phyloP scores from a whole-genome alignment of 768 basidiomycete species.

The Paxillus rubicundulus region DNA sequence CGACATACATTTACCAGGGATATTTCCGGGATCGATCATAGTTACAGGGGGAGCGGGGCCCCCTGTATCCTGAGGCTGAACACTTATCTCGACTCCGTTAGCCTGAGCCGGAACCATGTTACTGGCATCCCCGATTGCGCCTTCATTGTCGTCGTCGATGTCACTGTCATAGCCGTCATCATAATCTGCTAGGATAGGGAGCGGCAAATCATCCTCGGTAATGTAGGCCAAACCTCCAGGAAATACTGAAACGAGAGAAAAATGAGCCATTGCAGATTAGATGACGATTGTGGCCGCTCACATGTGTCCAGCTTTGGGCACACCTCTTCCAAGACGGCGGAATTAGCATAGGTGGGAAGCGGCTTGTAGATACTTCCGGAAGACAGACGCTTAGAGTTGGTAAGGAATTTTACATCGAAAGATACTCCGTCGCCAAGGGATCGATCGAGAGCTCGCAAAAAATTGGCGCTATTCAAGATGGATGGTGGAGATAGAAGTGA shows the following conservation, averaged over 20 bases:
- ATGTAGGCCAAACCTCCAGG: background rate
- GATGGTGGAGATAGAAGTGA: background rate
- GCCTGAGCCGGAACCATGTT: background rate
- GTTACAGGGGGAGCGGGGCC: background rate
- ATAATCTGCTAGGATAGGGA: constrained; percentile 2
- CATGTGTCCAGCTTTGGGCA: background rate
- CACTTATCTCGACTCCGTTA: background rate
- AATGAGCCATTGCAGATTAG: background rate
- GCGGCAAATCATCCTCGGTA: background rate
- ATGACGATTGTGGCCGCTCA: background rate
- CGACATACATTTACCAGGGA: background rate
- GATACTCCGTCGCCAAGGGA: constrained; percentile 3
- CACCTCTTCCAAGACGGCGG: background rate
- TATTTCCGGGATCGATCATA: too few relatives aligned
- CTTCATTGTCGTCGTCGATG: constrained; percentile 21
- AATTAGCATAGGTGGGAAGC: background rate
- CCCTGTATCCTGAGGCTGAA: background rate
- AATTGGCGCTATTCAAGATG: background rate
- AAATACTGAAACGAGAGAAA: background rate
- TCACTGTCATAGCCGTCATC: constrained; percentile 27
- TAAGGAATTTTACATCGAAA: constrained; percentile 3
- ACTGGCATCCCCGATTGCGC: background rate
- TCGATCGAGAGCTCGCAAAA: background rate
- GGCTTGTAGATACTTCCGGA: background rate
- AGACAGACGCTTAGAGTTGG: background rate